Evolutionary conservation across 31 red algal species (phyloP).

Genomic region (Asparagopsis taxiformis): DNA sequence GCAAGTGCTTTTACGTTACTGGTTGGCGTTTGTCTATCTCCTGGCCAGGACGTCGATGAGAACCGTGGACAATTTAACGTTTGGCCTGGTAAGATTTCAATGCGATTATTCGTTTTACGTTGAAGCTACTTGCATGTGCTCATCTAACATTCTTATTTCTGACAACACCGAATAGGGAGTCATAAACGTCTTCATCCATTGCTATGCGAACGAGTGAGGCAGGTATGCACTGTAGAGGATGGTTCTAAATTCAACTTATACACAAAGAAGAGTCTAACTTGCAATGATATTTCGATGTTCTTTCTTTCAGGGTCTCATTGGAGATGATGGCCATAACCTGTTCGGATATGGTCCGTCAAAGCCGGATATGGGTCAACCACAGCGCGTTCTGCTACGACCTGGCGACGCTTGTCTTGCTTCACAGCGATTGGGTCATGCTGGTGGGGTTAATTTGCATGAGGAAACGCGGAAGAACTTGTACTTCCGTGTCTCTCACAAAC

Average conservation of each 20-base stretch:
- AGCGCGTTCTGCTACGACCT: constrained; percentile 45
- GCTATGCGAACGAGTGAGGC: constrained; percentile 32
- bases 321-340: constrained; percentile 14
- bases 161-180: constrained; percentile 31
- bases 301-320: not conserved
- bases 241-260: not conserved
- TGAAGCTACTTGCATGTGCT: no score
- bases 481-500: constrained; percentile 43
- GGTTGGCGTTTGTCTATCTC: constrained; percentile 50
- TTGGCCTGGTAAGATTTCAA: constrained; percentile 43
- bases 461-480: constrained; percentile 52
- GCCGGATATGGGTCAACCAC: constrained; percentile 45
- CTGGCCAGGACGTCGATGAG: constrained; percentile 52
- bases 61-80: constrained; percentile 67
- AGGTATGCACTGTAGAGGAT: constrained; percentile 7
- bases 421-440: constrained; percentile 49
- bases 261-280: not conserved
- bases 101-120: no score
- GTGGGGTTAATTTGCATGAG: constrained; percentile 52
- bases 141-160: not conserved
- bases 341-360: constrained; percentile 31
- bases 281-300: no score
- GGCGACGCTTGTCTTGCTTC: constrained; percentile 55
- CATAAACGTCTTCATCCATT: constrained; percentile 47
- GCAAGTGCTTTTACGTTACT: constrained; percentile 54